phyloP scores from a whole-genome alignment of 176 grass and related monocot genomes.

The Pharus latifolius region DNA sequence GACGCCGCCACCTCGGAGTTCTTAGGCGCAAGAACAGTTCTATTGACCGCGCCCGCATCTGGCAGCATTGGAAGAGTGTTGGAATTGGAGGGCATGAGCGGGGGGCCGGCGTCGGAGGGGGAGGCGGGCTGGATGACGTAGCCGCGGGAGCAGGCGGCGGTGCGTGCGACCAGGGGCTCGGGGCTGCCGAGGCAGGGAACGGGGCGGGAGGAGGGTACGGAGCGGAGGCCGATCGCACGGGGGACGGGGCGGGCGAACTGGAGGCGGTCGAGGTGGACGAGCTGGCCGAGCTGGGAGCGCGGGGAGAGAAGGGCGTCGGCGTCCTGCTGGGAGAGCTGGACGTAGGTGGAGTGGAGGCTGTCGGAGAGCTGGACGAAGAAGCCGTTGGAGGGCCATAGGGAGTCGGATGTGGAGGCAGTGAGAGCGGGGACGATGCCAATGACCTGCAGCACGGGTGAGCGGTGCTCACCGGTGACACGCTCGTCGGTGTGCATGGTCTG shows the following conservation, averaged over 20 bases:
- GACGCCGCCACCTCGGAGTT: constrained; percentile 15
- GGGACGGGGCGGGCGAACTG: constrained; percentile 58
- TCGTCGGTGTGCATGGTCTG: constrained; percentile 77
- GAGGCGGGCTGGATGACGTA: constrained; percentile 69
- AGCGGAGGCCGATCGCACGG: constrained; percentile 63
- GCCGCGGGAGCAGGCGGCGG: constrained; percentile 20
- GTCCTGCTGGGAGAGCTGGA: constrained; percentile 45
- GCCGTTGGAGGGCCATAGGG: constrained; percentile 69
- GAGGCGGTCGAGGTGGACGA: constrained; percentile 83
- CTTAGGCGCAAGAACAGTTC: constrained; percentile 35
- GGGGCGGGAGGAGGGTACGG: constrained; percentile 38
- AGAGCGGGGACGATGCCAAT: constrained; percentile 70
- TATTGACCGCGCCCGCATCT: neutral
- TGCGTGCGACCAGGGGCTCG: constrained; percentile 47
- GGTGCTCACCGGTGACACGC: constrained; percentile 53
- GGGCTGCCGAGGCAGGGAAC: constrained; percentile 38
- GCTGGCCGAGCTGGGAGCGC: constrained; percentile 59
- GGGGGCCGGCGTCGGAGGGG: constrained; percentile 41
- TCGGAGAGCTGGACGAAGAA: constrained; percentile 92
- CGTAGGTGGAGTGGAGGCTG: constrained; percentile 69
- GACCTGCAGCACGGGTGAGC: constrained; percentile 76
- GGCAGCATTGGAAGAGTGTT: neutral
- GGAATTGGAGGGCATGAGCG: constrained; percentile 45
- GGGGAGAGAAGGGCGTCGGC: constrained; percentile 59
- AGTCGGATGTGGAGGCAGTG: constrained; percentile 65